Percentiles rank a stretch among this genome's conserved stretches.
Conservation (phyloP, 345 rosid species). For the Sonneratia caseolaris region DNA sequence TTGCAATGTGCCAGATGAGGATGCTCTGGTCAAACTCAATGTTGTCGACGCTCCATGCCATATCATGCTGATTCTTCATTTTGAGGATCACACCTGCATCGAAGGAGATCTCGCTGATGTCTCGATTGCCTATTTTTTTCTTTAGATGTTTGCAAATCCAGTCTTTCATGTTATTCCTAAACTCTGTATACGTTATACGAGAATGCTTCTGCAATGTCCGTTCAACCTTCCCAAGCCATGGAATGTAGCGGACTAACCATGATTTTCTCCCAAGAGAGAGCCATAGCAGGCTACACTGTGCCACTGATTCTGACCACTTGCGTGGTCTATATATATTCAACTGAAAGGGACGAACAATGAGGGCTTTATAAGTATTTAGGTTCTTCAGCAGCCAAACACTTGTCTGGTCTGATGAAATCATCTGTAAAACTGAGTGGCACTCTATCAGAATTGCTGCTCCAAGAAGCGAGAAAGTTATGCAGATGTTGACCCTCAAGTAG, state of each 20-base stretch:
- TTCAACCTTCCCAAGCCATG: background rate
- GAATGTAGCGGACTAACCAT: background rate
- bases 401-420: constrained; percentile 13
- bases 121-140: background rate
- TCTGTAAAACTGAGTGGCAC: background rate
- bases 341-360: background rate
- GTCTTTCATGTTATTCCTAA: background rate
- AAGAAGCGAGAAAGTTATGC: constrained; percentile 10
- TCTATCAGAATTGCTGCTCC: constrained; percentile 14
- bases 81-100: background rate
- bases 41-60: background rate
- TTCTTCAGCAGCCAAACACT: background rate
- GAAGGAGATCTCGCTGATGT: too few species aligned
- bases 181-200: background rate
- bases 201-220: background rate
- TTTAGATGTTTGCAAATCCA: background rate
- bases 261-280: background rate
- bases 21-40: background rate
- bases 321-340: background rate
- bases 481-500: constrained; percentile 2
- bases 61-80: background rate
- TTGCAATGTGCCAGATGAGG: background rate
- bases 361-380: background rate
- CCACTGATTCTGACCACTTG: background rate
- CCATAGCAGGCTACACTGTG: background rate